phyloP scores from a whole-genome alignment of 129 eudicot species.

The Glebionis coronaria region DNA sequence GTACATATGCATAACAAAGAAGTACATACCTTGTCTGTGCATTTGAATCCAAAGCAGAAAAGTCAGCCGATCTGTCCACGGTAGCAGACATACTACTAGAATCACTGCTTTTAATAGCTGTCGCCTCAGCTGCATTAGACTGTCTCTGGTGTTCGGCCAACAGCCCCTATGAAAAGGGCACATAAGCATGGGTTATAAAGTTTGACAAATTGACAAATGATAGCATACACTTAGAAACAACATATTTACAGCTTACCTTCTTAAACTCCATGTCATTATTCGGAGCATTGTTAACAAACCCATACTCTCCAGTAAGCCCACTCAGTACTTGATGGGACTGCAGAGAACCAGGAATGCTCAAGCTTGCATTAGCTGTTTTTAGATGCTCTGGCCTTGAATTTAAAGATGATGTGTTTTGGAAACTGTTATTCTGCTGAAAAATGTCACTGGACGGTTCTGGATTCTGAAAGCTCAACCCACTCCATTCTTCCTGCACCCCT shows the following conservation, averaged over 20 bases:
- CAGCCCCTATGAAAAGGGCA: conserved; percentile 33
- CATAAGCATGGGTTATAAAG: conserved; percentile 3
- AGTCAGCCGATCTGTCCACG: conserved; percentile 32
- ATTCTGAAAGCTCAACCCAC: conserved; percentile 71
- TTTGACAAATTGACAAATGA: not conserved
- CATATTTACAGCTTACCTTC: conserved; percentile 29
- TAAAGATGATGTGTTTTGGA: conserved; percentile 34
- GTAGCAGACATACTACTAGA: conserved; percentile 34
- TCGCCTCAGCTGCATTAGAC: conserved; percentile 32
- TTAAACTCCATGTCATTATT: conserved; percentile 27
- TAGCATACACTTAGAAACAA: not conserved
- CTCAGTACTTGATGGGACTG: conserved; percentile 34
- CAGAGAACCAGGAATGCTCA: conserved; percentile 43
- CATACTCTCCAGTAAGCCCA: conserved; percentile 27
- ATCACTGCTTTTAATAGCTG: conserved; percentile 36
- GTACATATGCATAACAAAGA: conserved; percentile 18
- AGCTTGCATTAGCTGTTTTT: conserved; percentile 28
- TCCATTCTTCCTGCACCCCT: conserved; percentile 77
- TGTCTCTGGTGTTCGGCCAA: conserved; percentile 2
- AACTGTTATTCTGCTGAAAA: conserved; percentile 47
- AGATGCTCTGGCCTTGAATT: conserved; percentile 32
- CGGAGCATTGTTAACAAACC: conserved; percentile 22
- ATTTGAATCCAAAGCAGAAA: conserved; percentile 34
- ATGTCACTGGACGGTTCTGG: conserved; percentile 45
- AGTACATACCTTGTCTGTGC: conserved; percentile 51